Conservation (phyloP, 2,329 filamentous ascomycete species). For the Trichophaea hybrida region DNA sequence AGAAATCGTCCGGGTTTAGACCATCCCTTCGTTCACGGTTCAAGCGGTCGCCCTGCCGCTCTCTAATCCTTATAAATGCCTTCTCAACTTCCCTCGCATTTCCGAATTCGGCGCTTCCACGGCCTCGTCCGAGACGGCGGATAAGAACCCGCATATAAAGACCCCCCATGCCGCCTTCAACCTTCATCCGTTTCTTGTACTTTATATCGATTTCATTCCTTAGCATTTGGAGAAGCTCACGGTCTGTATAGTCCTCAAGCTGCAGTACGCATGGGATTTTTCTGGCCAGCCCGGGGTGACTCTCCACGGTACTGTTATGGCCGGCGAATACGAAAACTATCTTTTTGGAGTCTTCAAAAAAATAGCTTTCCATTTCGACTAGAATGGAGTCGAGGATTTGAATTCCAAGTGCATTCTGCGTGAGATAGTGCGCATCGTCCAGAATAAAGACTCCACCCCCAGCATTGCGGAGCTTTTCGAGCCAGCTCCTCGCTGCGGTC, state of each 20-base stretch:
- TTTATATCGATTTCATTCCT: conserved; percentile 40
- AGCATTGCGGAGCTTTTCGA: not conserved
- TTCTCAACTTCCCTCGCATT: conserved; percentile 60
- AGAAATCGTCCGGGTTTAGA: conserved; percentile 40
- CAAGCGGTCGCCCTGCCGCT: conserved; percentile 46
- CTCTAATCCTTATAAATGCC: conserved; percentile 37
- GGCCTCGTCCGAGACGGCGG: conserved; percentile 45
- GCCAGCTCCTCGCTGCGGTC: conserved; percentile 33
- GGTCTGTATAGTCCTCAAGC: conserved; percentile 55
- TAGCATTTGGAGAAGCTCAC: conserved; percentile 49
- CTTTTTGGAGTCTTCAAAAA: conserved; percentile 44
- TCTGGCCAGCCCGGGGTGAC: not conserved
- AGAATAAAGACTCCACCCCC: not conserved
- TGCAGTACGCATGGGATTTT: conserved; percentile 49
- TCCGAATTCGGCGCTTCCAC: conserved; percentile 53
- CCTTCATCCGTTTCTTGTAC: conserved; percentile 42
- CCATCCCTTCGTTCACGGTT: conserved; percentile 35
- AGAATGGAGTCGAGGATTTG: conserved; percentile 56
- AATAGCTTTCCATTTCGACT: conserved; percentile 42
- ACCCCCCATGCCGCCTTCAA: conserved; percentile 41
- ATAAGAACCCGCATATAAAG: conserved; percentile 49
- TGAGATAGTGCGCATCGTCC: not conserved
- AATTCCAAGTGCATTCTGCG: conserved; percentile 32
- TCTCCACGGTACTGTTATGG: too few relatives aligned
- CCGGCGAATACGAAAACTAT: conserved; percentile 29